Evolutionary conservation across 2,329 filamentous ascomycete genomes (phyloP).

Genomic region (Ambrosiella xylebori): DNA sequence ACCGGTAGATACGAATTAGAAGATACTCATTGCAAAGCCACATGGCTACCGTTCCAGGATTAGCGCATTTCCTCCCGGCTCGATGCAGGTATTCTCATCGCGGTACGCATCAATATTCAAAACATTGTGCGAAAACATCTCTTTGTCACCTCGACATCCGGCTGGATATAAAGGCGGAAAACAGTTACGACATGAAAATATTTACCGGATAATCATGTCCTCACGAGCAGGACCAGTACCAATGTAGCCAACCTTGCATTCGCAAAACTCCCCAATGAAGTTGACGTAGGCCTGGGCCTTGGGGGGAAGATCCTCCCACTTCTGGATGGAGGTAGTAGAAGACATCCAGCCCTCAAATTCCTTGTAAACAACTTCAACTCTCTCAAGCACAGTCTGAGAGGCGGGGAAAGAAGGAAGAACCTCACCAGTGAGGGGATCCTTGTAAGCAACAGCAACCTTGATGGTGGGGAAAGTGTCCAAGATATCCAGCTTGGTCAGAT

Average conservation of each 20-base stretch:
- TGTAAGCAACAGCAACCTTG: conserved; percentile 54
- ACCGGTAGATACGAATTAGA: neutral
- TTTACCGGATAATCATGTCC: conserved; percentile 35
- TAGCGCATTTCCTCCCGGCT: conserved; percentile 13
- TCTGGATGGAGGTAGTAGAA: conserved; percentile 41
- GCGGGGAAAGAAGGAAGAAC: conserved; percentile 47
- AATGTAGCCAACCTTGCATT: conserved; percentile 40
- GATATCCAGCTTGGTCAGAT: conserved; percentile 44
- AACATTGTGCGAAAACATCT: neutral
- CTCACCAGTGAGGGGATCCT: conserved; percentile 25
- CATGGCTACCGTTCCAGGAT: conserved; percentile 13
- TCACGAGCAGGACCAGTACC: conserved; percentile 49
- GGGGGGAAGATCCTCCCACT: conserved; percentile 44
- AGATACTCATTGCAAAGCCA: conserved; percentile 1
- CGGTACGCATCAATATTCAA: neutral
- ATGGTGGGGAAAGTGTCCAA: conserved; percentile 59
- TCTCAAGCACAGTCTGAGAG: conserved; percentile 38
- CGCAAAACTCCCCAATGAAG: conserved; percentile 49
- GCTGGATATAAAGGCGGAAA: too few species aligned
- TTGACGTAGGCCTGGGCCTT: conserved; percentile 49
- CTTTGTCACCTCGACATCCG: neutral
- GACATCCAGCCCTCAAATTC: conserved; percentile 54
- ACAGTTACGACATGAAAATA: neutral
- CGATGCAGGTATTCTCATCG: neutral
- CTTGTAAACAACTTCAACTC: conserved; percentile 47